Evolutionary conservation across 345 rosid genomes (phyloP).

Genomic region (Turnera subulata): DNA sequence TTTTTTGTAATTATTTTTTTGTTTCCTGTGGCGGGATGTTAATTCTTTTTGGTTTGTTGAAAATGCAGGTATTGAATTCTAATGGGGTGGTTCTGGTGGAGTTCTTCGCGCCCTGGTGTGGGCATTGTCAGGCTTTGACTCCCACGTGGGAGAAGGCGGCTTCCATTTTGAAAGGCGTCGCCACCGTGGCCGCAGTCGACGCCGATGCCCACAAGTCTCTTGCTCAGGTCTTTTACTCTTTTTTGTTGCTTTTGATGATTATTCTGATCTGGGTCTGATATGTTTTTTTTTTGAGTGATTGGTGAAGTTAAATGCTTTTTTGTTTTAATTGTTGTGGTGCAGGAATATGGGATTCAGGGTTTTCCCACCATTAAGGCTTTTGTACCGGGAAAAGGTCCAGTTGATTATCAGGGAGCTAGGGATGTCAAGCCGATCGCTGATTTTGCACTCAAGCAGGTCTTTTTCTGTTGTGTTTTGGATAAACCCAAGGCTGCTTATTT

Average conservation of each 20-base stretch:
- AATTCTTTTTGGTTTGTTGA: neutral
- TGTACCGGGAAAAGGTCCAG: constrained; percentile 78
- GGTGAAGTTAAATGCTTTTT: constrained; percentile 2
- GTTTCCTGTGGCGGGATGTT: neutral
- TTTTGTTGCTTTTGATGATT: neutral
- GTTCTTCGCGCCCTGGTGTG: constrained; percentile 99
- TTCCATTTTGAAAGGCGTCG: constrained; percentile 71
- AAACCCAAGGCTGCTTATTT: constrained; percentile 3
- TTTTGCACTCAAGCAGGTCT: constrained; percentile 68
- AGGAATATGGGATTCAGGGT: constrained; percentile 92
- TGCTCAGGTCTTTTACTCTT: constrained; percentile 61
- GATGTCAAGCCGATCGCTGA: constrained; percentile 80
- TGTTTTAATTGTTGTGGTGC: too few relatives aligned
- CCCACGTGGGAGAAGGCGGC: constrained; percentile 98
- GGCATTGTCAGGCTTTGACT: constrained; percentile 87
- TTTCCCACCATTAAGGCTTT: constrained; percentile 93
- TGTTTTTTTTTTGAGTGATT: constrained; percentile 6
- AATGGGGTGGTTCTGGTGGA: constrained; percentile 88
- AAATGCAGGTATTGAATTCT: constrained; percentile 70
- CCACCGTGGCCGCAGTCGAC: constrained; percentile 90
- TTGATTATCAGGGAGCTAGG: constrained; percentile 93
- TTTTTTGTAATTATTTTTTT: too few relatives aligned
- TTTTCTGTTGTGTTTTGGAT: constrained; percentile 19
- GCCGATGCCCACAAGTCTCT: constrained; percentile 94
- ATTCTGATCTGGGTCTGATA: neutral